Evolutionary conservation across 257 asterid species (phyloP), one percentile per base, ranked within the genome.

Genomic region (Solanum gracilifrons): DNA sequence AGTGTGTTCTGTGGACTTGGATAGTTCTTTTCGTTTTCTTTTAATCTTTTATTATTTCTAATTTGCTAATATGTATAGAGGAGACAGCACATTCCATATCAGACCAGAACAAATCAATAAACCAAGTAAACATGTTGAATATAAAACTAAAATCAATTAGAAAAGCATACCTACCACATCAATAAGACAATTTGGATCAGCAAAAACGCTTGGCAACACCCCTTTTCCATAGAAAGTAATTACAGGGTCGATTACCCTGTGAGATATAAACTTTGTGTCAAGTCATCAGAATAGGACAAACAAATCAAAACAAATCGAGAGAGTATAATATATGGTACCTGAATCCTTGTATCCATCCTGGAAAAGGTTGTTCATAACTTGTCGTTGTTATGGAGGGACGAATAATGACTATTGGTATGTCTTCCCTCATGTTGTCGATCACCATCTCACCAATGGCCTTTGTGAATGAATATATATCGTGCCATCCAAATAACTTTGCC

Each of bases 341-440:
- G 8, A 72, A 72, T 18, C 80, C 80, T 72, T 33, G 80, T 18
- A 33, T 12, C 80, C 80, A 72, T 72, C 80, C 46, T 4, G 80
- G 93, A 27, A 92, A 48, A 62, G 96, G 95, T 1, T 90, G 79
- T 39, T 62, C 46, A n/a, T 88, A 89, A 80, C 90, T 83, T 86
- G 91, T 90, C 27, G 92, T 94, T 13, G 92, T 88, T 12, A 66
- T 87, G 43, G 90, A 43, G 8, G 96, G 95, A 76, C 95, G 74
- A 25, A 93, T 86, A 29, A 93, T 77, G n/a, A 93, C 90, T 18
- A 92, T 15, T 0, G 96, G 96, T 23, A 89, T 72, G 0, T 91
- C 89, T 31, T 89, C 94, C 88, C 91, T 87, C 1, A 89, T 89
- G 87, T 76, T 93, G 60, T 91, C 60, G 6, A 93, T 64, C 15